Percentiles rank a stretch among this genome's conserved stretches.
Conservation (phyloP, 805 yeast genomes). For the Lipomyces starkeyi region DNA sequence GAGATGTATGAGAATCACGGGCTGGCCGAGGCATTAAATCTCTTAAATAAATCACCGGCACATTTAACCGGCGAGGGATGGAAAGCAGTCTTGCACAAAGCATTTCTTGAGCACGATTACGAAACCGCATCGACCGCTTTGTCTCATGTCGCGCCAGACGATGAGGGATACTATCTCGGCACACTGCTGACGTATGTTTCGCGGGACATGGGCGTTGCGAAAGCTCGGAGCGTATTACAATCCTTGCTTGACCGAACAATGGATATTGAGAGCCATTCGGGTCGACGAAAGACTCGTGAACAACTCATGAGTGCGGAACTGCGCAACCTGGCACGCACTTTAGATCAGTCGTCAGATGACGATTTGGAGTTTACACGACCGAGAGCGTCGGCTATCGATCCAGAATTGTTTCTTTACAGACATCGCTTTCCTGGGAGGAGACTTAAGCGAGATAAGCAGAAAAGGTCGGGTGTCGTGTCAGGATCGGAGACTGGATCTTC, state of each 20-base stretch:
- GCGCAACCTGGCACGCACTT: background rate
- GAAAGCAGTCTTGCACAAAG: conserved; percentile 14
- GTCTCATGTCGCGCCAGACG: background rate
- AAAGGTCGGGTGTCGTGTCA: background rate
- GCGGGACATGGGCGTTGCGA: conserved; percentile 17
- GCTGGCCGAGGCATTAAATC: conserved; percentile 8
- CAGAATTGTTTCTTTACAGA: background rate
- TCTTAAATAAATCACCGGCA: background rate
- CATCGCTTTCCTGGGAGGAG: background rate
- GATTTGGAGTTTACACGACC: background rate
- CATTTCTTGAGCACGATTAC: conserved; percentile 8
- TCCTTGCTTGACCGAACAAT: conserved; percentile 4
- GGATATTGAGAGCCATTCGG: background rate
- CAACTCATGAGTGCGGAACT: background rate
- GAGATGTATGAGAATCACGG: conserved; percentile 17
- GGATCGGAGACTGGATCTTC: background rate
- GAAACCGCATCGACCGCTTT: conserved; percentile 14
- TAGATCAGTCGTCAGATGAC: conserved; percentile 2
- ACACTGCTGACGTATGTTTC: conserved; percentile 16
- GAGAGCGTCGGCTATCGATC: background rate
- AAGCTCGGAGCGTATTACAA: conserved; percentile 19
- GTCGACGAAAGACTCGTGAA: background rate
- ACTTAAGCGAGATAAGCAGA: background rate
- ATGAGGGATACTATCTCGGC: conserved; percentile 8
- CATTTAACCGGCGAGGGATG: conserved; percentile 14